Evolutionary conservation across 1,284 basidiomycete species (phyloP), one percentile per base, ranked within the genome.

Genomic region (Wallemia hederae): DNA sequence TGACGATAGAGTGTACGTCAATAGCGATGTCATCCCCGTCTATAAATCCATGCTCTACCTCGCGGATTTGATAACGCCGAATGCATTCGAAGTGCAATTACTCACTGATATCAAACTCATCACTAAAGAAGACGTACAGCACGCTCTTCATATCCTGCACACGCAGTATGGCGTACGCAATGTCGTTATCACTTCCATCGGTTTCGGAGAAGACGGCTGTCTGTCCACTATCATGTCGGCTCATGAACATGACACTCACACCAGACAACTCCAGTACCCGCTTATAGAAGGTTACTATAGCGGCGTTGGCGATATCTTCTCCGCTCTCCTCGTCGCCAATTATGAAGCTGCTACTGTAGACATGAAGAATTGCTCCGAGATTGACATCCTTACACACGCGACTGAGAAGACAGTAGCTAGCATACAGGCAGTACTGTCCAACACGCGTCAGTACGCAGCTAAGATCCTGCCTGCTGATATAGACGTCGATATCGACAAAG

Each of bases 51-150:
- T 98, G 72, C 75, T 99, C 1, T 75, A 78, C 19, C 72, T 83
- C 24, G 82, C 91, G 1, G 87, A 85, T 0, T 82, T 97, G 61
- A 92, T 96, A 64, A 91, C 92, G 0, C 92, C 92, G 0, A 99
- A 99, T 69, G 94, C 91, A 78, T 99, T 92, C 65, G 94, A 99
- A 73, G 85, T 85, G 61, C 90, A 97, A 87, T 91, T 68, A 70
- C 83, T 75, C 3, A 17, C 9, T n/a, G 39, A n/a, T 55, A 74
- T 78, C 58, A 72, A 78, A 60, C 80, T 97, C 58, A 75, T 73
- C 14, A 80, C 83, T 62, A 67, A 83, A 0, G 60, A 69, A 0
- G 80, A 85, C 1, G 75, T 98, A 1, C 78, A 77, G 24, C 67
- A 73, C 0, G 87, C 87, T 1, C 72, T 98, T 28, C 70, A 70